These are phyloP conservation scores for Nakaseomyces delphensis DNA, from an alignment of 1,139 yeast genomes.

Conservation along the genomic window DNA sequence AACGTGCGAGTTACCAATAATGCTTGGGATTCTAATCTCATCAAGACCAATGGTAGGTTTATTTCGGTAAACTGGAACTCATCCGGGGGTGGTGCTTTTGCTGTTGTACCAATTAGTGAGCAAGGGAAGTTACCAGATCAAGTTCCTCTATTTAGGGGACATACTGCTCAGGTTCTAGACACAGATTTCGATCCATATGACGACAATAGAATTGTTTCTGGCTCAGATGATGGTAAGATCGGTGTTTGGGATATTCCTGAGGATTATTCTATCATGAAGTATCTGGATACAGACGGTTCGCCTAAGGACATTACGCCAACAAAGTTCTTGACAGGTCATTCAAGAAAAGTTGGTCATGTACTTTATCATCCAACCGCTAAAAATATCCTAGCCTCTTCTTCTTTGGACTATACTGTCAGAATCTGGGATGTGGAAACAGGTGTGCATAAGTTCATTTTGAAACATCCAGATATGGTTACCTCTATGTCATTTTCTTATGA, in stretches of 20 bases:
- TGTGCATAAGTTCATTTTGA: constrained; percentile 59
- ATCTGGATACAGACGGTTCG: constrained; percentile 33
- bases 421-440: constrained; percentile 82
- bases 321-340: constrained; percentile 71
- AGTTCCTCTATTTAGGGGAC: constrained; percentile 90
- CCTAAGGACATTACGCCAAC: constrained; percentile 63
- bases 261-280: constrained; percentile 60
- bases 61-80: constrained; percentile 87
- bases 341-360: constrained; percentile 90
- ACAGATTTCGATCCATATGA: constrained; percentile 89
- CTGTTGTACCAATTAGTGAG: constrained; percentile 76
- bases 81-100: constrained; percentile 96
- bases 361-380: constrained; percentile 82
- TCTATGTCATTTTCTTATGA: constrained; percentile 84
- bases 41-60: constrained; percentile 77
- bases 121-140: constrained; percentile 93
- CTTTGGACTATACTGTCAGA: constrained; percentile 83
- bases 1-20: constrained; percentile 77
- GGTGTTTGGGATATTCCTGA: constrained; percentile 82
- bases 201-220: constrained; percentile 64
- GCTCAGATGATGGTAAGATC: constrained; percentile 87
- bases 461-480: constrained; percentile 83
- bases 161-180: constrained; percentile 88
- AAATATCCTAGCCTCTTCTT: constrained; percentile 78
- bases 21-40: constrained; percentile 92